Evolutionary conservation across 75 land plant genomes (phyloP).

Genomic region (Chamaecyparis obtusa): DNA sequence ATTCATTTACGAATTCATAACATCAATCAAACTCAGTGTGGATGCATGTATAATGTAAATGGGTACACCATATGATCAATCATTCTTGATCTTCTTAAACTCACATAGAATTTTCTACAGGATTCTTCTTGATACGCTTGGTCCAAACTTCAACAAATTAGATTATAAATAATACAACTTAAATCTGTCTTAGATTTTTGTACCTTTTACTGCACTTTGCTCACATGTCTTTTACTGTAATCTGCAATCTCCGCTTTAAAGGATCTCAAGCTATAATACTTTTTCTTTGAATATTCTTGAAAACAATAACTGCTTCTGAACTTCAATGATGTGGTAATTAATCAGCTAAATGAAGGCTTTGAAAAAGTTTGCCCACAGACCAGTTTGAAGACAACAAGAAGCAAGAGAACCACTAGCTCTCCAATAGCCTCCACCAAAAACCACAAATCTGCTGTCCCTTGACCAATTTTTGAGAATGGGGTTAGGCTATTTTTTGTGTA

Average conservation of each 20-base stretch:
- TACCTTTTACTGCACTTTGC: not conserved
- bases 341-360: not conserved
- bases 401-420: not conserved
- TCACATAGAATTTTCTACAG: not conserved
- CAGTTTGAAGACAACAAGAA: not conserved
- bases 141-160: not conserved
- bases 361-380: not conserved
- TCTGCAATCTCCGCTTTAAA: not conserved
- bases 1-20: not conserved
- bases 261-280: too few relatives aligned
- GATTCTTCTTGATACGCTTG: not conserved
- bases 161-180: not conserved
- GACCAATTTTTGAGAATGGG: not conserved
- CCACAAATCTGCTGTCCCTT: not conserved
- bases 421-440: not conserved
- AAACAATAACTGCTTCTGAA: too few relatives aligned
- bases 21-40: not conserved
- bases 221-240: not conserved
- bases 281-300: too few relatives aligned
- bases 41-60: not conserved
- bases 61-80: not conserved
- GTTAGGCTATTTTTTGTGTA: too few relatives aligned
- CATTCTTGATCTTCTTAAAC: not conserved
- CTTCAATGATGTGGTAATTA: not conserved
- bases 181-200: not conserved